Percentiles rank a stretch among this genome's conserved stretches.
Conservation (phyloP, 768 basidiomycete species). For the button mushroom (Agaricus bisporus) region DNA sequence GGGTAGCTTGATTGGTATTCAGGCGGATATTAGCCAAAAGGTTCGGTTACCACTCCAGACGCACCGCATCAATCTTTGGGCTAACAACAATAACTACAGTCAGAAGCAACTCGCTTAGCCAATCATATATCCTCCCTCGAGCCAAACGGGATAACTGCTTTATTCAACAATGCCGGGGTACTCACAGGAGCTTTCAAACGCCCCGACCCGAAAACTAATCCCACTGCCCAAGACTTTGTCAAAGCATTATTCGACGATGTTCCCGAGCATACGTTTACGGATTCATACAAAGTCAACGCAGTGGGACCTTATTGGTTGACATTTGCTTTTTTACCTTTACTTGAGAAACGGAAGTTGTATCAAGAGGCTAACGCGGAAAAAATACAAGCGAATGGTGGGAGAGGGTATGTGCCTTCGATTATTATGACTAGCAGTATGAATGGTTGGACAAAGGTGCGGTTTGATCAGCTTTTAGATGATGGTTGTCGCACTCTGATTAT, state of each 20-base stretch:
- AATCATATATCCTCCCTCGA: conserved; percentile 31
- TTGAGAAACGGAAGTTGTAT: conserved; percentile 38
- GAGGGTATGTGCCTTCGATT: conserved; percentile 39
- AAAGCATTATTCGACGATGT: conserved; percentile 33
- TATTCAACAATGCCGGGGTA: conserved; percentile 46
- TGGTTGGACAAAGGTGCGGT: conserved; percentile 42
- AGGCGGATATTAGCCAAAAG: conserved; percentile 36
- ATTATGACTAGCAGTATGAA: conserved; percentile 49
- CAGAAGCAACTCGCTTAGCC: conserved; percentile 36
- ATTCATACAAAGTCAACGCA: conserved; percentile 31
- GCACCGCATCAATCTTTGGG: conserved; percentile 12
- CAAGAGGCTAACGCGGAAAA: neutral
- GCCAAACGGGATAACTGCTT: conserved; percentile 30
- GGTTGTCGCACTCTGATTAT: neutral
- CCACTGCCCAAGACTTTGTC: conserved; percentile 31
- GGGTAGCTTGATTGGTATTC: conserved; percentile 34
- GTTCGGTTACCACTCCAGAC: neutral
- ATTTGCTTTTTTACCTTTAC: conserved; percentile 48
- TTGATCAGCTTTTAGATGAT: neutral
- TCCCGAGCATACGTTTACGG: conserved; percentile 29
- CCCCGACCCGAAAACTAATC: conserved; percentile 14
- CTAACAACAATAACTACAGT: conserved; percentile 18
- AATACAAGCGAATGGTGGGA: conserved; percentile 17
- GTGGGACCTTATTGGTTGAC: conserved; percentile 49
- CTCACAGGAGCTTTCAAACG: conserved; percentile 20